These are phyloP conservation scores for Diaporthe vexans DNA, from an alignment of 2,329 filamentous ascomycete species.

Conservation along the genomic window DNA sequence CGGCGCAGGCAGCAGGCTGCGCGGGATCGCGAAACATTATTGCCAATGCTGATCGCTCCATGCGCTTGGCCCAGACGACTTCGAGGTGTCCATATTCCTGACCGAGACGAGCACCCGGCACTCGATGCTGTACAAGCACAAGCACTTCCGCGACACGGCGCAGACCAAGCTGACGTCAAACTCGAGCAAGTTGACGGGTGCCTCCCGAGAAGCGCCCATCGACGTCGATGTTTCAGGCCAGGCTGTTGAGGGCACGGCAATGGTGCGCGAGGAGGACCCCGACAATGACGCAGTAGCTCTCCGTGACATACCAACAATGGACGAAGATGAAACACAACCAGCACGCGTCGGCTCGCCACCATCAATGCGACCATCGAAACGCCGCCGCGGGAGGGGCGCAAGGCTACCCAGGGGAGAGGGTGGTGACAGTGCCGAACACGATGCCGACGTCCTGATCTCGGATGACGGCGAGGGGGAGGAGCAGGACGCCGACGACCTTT, in stretches of 20 bases:
- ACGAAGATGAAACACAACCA: slow-evolving; percentile 49
- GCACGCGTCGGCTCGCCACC: slow-evolving; percentile 45
- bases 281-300: slow-evolving; percentile 70
- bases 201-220: slow-evolving; percentile 66
- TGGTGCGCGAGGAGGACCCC: slow-evolving; percentile 71
- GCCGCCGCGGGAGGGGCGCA: slow-evolving; percentile 49
- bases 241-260: slow-evolving; percentile 50
- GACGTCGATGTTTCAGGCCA: slow-evolving; percentile 61
- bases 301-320: slow-evolving; percentile 66
- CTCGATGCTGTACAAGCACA: slow-evolving; percentile 87
- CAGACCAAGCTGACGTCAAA: slow-evolving; percentile 71
- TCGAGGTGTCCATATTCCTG: slow-evolving; percentile 94
- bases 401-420: slow-evolving; percentile 48
- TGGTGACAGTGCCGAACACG: slow-evolving; percentile 53
- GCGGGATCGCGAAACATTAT: neutral
- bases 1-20: neutral
- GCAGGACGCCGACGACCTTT: slow-evolving; percentile 41
- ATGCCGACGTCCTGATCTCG: slow-evolving; percentile 44
- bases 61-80: slow-evolving; percentile 76
- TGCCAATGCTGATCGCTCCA: slow-evolving; percentile 7
- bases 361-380: slow-evolving; percentile 47
- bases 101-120: slow-evolving; percentile 89
- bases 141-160: slow-evolving; percentile 76
- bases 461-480: slow-evolving; percentile 39
- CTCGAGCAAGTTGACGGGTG: slow-evolving; percentile 72